phyloP scores from a whole-genome alignment of 495 filamentous ascomycete genomes.

The Antarctomyces pellizariae region DNA sequence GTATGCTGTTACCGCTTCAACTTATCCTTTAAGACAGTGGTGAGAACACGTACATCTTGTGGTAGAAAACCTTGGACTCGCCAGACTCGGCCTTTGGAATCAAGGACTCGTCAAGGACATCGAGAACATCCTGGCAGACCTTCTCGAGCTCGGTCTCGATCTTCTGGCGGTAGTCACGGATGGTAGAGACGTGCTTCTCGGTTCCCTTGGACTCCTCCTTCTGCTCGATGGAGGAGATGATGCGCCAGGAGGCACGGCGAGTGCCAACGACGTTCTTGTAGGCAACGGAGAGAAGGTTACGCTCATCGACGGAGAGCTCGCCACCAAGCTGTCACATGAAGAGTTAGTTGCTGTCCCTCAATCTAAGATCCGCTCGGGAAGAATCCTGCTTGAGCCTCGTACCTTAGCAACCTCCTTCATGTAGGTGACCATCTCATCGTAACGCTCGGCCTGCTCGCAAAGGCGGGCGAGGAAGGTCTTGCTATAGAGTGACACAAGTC shows the following conservation, averaged over 20 bases:
- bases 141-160: conserved; percentile 95
- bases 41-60: conserved; percentile 75
- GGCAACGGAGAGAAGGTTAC: conserved; percentile 94
- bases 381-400: conserved; percentile 14
- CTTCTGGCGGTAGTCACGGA: conserved; percentile 96
- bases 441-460: conserved; percentile 99
- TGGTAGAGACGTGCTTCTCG: conserved; percentile 87
- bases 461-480: conserved; percentile 99
- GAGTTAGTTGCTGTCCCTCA: conserved; percentile 4
- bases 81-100: conserved; percentile 96
- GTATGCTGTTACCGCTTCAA: not conserved
- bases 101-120: conserved; percentile 82
- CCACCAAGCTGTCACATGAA: conserved; percentile 47
- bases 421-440: conserved; percentile 99
- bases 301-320: conserved; percentile 92
- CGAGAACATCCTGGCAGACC: conserved; percentile 95
- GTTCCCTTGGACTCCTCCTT: conserved; percentile 99
- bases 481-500: conserved; percentile 34
- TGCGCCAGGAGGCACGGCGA: conserved; percentile 96
- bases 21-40: not conserved
- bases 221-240: conserved; percentile 99
- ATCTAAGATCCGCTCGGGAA: conserved; percentile 2
- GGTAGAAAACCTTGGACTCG: conserved; percentile 99
- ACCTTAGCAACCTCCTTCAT: conserved; percentile 99
- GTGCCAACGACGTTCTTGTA: conserved; percentile 99